Conservation (phyloP, 768 basidiomycete species). For the Termitomyces sp. region DNA sequence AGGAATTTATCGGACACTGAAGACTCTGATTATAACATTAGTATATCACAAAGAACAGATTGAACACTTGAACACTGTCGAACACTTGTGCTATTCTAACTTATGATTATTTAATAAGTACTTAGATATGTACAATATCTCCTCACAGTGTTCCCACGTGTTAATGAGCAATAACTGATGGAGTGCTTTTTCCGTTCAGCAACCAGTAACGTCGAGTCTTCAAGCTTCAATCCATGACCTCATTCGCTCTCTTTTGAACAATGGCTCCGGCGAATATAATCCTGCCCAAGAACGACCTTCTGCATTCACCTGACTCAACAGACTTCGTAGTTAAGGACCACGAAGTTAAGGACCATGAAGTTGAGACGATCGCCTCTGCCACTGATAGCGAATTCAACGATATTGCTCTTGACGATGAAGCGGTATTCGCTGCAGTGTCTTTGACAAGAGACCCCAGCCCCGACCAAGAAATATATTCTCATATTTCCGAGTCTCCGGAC, state of each 20-base stretch:
- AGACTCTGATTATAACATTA: slow-evolving; percentile 23
- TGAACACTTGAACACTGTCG: background rate
- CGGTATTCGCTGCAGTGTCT: slow-evolving; percentile 29
- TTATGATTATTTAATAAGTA: background rate
- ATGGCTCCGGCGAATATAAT: slow-evolving; percentile 15
- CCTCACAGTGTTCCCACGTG: slow-evolving; percentile 5
- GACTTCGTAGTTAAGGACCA: slow-evolving; percentile 22
- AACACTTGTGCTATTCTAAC: slow-evolving; percentile 2
- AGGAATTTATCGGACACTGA: slow-evolving; percentile 27
- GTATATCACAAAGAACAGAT: background rate
- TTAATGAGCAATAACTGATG: slow-evolving; percentile 1
- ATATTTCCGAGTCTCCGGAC: slow-evolving; percentile 13
- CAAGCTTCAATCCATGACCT: slow-evolving; percentile 8
- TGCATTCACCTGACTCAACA: slow-evolving; percentile 43
- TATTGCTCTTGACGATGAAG: slow-evolving; percentile 47
- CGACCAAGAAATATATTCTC: background rate
- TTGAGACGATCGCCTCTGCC: slow-evolving; percentile 26
- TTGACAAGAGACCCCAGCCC: slow-evolving; percentile 20
- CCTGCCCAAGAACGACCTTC: slow-evolving; percentile 23
- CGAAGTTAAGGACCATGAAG: slow-evolving; percentile 21
- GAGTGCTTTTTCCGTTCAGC: slow-evolving; percentile 7
- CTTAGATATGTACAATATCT: background rate
- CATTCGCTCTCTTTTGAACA: slow-evolving; percentile 3
- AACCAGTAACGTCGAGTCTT: slow-evolving; percentile 3
- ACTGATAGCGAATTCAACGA: slow-evolving; percentile 64